Percentiles rank a stretch among this genome's conserved stretches.
phyloP scores from a whole-genome alignment of 768 basidiomycete genomes.

The Boletus rufocinnamomeus region DNA sequence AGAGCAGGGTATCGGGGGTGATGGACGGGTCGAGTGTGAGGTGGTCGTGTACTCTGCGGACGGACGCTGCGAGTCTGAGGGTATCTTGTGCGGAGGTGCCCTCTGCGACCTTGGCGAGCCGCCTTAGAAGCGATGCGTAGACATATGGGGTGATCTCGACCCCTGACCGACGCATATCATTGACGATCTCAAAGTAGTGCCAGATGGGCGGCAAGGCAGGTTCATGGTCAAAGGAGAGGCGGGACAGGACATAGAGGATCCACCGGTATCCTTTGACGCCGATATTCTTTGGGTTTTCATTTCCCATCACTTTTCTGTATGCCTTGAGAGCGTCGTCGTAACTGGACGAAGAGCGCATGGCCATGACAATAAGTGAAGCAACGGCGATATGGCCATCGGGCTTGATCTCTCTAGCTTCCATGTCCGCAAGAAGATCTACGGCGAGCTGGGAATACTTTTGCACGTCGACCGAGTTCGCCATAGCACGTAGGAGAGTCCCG shows the following conservation, averaged over 20 bases:
- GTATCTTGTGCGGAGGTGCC: conserved; percentile 26
- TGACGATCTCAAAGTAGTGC: conserved; percentile 74
- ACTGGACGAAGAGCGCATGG: conserved; percentile 61
- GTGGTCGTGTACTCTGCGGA: conserved; percentile 69
- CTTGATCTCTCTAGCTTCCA: conserved; percentile 53
- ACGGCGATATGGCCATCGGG: conserved; percentile 46
- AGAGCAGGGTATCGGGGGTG: conserved; percentile 65
- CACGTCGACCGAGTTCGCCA: conserved; percentile 47
- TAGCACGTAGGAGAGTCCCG: conserved; percentile 50
- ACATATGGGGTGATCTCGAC: conserved; percentile 55
- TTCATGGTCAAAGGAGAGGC: conserved; percentile 50
- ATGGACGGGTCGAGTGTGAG: conserved; percentile 78
- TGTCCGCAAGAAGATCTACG: conserved; percentile 60
- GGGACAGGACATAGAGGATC: conserved; percentile 65
- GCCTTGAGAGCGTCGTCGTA: conserved; percentile 62
- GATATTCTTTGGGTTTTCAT: conserved; percentile 36
- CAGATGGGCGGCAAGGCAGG: conserved; percentile 43
- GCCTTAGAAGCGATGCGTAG: conserved; percentile 68
- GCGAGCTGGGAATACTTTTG: conserved; percentile 51
- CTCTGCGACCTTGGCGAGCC: conserved; percentile 48
- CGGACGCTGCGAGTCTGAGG: conserved; percentile 44
- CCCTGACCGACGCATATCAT: conserved; percentile 75
- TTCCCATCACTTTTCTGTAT: conserved; percentile 49
- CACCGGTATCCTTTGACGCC: conserved; percentile 60
- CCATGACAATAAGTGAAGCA: conserved; percentile 57